Percentiles rank a stretch among this genome's conserved stretches.
Evolutionary conservation across 305 asterid genomes (phyloP).

Genomic region (Fraxinus velutina): DNA sequence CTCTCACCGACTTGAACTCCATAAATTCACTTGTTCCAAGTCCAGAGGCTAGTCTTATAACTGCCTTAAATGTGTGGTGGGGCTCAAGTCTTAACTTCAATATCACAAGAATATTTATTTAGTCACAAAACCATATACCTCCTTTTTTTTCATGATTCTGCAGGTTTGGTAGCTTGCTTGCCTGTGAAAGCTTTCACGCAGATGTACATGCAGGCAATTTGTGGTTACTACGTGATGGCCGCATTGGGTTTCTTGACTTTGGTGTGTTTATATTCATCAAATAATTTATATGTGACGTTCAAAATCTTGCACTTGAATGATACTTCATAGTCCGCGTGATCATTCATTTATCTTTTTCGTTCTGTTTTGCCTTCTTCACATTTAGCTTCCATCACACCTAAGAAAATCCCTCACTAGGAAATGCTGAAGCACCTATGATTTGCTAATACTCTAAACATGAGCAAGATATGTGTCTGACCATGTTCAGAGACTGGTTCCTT

Average conservation of each 20-base stretch:
- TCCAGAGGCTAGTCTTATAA: constrained; percentile 87
- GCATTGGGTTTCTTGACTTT: constrained; percentile 96
- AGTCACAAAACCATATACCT: constrained; percentile 13
- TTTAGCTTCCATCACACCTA: constrained; percentile 4
- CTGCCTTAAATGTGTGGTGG: constrained; percentile 94
- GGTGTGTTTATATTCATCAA: constrained; percentile 38
- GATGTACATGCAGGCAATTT: constrained; percentile 98
- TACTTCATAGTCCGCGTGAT: not conserved
- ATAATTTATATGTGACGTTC: not conserved
- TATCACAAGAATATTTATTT: constrained; percentile 13
- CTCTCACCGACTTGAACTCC: constrained; percentile 89
- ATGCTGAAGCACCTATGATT: not conserved
- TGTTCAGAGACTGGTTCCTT: not conserved
- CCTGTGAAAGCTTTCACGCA: constrained; percentile 89
- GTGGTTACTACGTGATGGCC: constrained; percentile 94
- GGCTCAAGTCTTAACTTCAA: constrained; percentile 23
- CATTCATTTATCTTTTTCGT: not conserved
- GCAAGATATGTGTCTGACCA: not conserved
- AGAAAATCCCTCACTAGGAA: constrained; percentile 7
- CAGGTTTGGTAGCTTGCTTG: constrained; percentile 98
- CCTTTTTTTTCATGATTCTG: constrained; percentile 2
- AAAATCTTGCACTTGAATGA: constrained; percentile 9
- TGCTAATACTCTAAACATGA: not conserved
- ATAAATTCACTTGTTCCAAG: constrained; percentile 73
- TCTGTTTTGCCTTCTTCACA: not conserved